Base-by-base conservation (phyloP, 2,329 filamentous ascomycete species). In the Aspergillus pseudotamarii region DNA sequence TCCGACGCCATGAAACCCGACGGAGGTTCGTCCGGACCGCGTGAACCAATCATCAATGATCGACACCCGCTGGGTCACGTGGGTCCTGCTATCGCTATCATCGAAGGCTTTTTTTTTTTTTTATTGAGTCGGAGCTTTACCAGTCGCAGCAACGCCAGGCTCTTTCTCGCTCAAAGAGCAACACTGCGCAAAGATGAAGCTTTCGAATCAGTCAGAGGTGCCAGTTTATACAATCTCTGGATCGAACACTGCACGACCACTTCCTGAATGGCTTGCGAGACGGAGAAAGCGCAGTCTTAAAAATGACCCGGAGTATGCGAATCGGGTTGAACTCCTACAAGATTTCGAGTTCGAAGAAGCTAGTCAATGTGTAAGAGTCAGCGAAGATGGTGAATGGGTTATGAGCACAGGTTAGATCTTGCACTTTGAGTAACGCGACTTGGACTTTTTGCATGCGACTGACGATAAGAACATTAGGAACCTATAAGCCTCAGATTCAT, bases 331-430 rank as follows among this genome's bases (percentile, higher is more conserved):
- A 79, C 84, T 99, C 62, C 86, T 99, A 43, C 95, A 99, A 74
- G 95, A 99, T 75, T 99, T 99, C 78, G 94, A 96, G 75, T 98
- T 99, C 73, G 94, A 97, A 73, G 94, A 97, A 80, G 94, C 96
- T 46, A 97, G 93, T 75, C 88, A 90, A 69, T 97, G 94, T 75
- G 88, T 99, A 66, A 88, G 93, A 57, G 88, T 95, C 66, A 97
- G 92, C 71, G 94, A 97, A 63, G 95, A 99, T 86, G 94, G 94
- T 56, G 90, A 98, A 75, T 99, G 95, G 94, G 88, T 95, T 46
- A 95, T 97, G 92, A 96, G 92, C 73, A 96, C 94, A 58, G 93
- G 93, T 82, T 87, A 84, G 78, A 41, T 46, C 16, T 9, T n/a
- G 21, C 19, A 1, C 5, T 19, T 21, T 11, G 32, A 55, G 30